Evolutionary conservation across 305 asterid species (phyloP), one percentile per base, ranked within the genome.

Genomic region (Ilex paraguariensis): DNA sequence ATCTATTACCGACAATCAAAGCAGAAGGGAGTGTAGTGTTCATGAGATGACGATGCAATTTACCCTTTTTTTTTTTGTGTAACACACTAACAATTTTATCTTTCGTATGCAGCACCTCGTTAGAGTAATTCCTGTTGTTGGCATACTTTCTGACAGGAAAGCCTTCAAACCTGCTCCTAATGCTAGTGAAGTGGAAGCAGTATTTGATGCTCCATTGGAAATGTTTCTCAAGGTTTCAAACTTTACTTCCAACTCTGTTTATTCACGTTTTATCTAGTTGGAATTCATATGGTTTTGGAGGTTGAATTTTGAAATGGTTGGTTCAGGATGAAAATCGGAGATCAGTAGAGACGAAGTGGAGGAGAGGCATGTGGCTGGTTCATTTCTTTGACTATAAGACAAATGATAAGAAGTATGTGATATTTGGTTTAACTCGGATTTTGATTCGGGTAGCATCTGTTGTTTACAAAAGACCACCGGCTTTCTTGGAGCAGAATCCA

Each of bases 181-280:
- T 82, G 71, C 84, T 59, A 91, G 71, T 64, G 99, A 93, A 77
- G 99, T 93, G 10, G 97, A 93, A 69, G 77, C 74, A 56, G 80
- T 93, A 58, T 93, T 93, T 68, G 95, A 90, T 53, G 97, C 94
- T 53, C 99, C 99, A 8, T 81, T 93, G 80, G 99, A 88, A 80
- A 86, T 93, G 97, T 93, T 93, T 81, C 91, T 93, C 78, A 86
- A 87, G 95, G 99, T 91, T 45, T 28, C 55, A 52, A 59, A 42
- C 46, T 36, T 17, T 31, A 58, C 57, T 66, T 69, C 54, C 31
- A 13, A 32, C 15, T 14, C 33, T 13, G 16, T 50, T 55, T 31
- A 32, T 6, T 61, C 36, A 3, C 32, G 1, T 21, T 36, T 36
- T 36, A 36, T 36, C 6, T 36, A 8, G 42, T 36, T 36, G 42